Percentiles rank a stretch among this genome's conserved stretches.
These are phyloP conservation scores for Pascua sp. DNA, from an alignment of 1,284 basidiomycete species.

Conservation along the genomic window DNA sequence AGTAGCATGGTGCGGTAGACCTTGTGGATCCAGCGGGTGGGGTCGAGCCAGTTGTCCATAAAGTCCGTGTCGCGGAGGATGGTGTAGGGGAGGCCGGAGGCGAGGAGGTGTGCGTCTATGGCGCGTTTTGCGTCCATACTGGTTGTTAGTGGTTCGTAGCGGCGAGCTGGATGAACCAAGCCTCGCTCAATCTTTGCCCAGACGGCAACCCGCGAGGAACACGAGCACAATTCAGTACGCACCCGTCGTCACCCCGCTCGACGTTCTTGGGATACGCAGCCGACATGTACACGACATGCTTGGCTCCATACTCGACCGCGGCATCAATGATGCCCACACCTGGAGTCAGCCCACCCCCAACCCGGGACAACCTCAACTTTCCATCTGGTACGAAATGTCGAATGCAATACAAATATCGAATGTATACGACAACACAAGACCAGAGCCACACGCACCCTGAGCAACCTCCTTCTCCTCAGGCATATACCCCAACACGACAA, in stretches of 20 bases:
- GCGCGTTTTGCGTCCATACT: conserved; percentile 24
- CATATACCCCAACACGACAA: conserved; percentile 28
- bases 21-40: conserved; percentile 15
- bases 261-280: neutral
- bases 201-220: too few species aligned
- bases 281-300: conserved; percentile 49
- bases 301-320: neutral
- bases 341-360: conserved; percentile 4
- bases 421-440: too few species aligned
- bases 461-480: conserved; percentile 12
- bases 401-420: too few species aligned
- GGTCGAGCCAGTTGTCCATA: conserved; percentile 19
- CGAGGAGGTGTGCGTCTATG: conserved; percentile 24
- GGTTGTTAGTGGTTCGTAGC: neutral
- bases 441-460: conserved; percentile 34
- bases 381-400: too few species aligned
- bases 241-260: conserved; percentile 13
- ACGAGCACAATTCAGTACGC: too few species aligned
- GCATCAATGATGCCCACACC: too few species aligned
- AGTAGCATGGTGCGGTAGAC: conserved; percentile 24
- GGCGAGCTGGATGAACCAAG: too few species aligned
- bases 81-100: neutral
- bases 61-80: conserved; percentile 11
- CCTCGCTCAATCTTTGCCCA: too few species aligned
- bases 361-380: neutral